Evolutionary conservation across 2,329 filamentous ascomycete genomes (phyloP), one percentile per base, ranked within the genome.

Genomic region (Fusarium lyarnte): DNA sequence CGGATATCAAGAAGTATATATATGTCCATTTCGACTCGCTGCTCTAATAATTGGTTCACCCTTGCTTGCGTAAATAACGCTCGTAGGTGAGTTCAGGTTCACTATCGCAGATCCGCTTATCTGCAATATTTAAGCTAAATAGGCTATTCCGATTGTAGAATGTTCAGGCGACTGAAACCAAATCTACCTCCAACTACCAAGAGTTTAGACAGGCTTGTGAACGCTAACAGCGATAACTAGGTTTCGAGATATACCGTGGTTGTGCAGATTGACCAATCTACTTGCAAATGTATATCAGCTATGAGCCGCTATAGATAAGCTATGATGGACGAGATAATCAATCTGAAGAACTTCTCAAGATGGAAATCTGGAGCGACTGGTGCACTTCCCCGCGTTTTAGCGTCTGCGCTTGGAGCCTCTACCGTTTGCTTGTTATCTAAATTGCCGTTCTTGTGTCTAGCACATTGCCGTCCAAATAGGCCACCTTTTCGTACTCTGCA

Each of bases 351-450:
- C 16, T 8, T 38, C 31, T 38, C 49, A 57, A 35, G 17, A 13
- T 14, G 51, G 58, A 62, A 62, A 16, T 11, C 21, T 46, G 29
- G 41, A 62, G 51, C 41, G 58, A 57, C 33, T 36, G 35, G 51
- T 17, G 8, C 25, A 27, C 4, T 62, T 62, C 51, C 51, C 58
- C 51, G 58, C 31, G 10, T 57, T 55, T 49, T 59, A 59, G 45
- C 36, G 36, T 52, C 36, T 52, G 7, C 23, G 19, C 13, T 13
- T 35, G 3, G 10, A 19, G n/a, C 33, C n/a, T 33, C 35, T 16
- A 38, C 21, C 6, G 13, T 29, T 51, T 27, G 17, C 8, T 29
- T 58, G 17, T 19, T 13, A 41, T 33, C 43, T 25, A 13, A 17
- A 39, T 58, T 49, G 55, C 35, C 4, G 27, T 47, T 51, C 8